Base-by-base conservation (phyloP, 495 filamentous ascomycete genomes). In the Tuber umbilicatum region DNA sequence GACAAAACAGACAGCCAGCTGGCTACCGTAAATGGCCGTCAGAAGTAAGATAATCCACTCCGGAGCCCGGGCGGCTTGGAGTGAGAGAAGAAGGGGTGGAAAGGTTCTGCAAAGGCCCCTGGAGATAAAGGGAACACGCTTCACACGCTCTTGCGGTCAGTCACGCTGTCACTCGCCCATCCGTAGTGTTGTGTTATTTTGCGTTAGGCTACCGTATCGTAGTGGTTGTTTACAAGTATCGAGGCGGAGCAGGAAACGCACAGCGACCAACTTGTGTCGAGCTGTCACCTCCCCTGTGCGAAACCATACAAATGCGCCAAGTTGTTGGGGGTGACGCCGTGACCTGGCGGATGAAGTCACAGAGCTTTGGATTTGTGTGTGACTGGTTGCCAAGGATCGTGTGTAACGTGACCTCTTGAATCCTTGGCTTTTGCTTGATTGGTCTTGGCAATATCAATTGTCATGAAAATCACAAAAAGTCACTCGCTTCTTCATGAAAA, bases 141-240 rank as follows among this genome's bases (percentile, higher is more conserved):
- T 60, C 50, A 31, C n/a, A n/a, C n/a, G 50, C 50, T 60, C 50
- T 60, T 60, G 50, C n/a, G n/a, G 50, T 31, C n/a, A 60, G n/a
- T 60, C 50, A 60, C 50, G 50, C 50, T 60, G 50, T 60, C 50
- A 60, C 50, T 60, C n/a, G 31, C 50, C 16, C 50, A 31, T 27
- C 23, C 23, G 7, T 7, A 31, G n/a, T 10, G 50, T 60, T 60
- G n/a, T 55, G n/a, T 60, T 60, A 60, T 60, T 60, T 60, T 60
- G n/a, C 50, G 50, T 40, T 7, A 40, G 39, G 10, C n/a, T 60
- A n/a, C n/a, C n/a, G n/a, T n/a, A n/a, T n/a, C n/a, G n/a, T n/a
- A 5, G 10, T 60, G n/a, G n/a, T 60, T 60, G 50, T 60, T 31
- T 60, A 10, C 5, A 31, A 60, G 50, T 60, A 16, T 60, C n/a